Evolutionary conservation across 1,284 basidiomycete genomes (phyloP), one percentile per base, ranked within the genome.

Genomic region (Gomphus bonarii): DNA sequence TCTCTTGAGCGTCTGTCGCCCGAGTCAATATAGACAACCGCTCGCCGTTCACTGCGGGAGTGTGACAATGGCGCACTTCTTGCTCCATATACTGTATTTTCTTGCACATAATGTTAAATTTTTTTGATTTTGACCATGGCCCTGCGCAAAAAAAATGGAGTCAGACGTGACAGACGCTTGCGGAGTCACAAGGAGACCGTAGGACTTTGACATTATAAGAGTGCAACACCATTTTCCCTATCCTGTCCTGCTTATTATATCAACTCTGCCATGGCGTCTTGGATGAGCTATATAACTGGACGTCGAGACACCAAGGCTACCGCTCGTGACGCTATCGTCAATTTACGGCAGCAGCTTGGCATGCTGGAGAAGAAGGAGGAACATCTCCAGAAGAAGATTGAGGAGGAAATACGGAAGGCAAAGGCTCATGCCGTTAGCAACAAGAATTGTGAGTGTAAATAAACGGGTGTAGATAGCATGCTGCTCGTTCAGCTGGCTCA

Each of bases 281-380:
- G 93, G 70, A 88, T 94, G 84, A 86, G 83, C 67, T 93, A 86
- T 75, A 90, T 91, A 68, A 82, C 82, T 25, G 84, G 83, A 48
- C 78, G 82, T 64, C 83, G 83, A 68, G 88, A 94, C 69, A 76
- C 87, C 35, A 89, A 88, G 69, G 81, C 85, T 70, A 76, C 81
- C 36, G 84, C 91, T 36, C 79, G 91, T 64, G 88, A 93, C 68
- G 88, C 93, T 50, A 95, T 95, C 69, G 88, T 95, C 60, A 78
- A 75, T 35, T 77, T 95, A 64, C 81, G 93, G 65, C 85, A 92
- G 72, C 89, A 94, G 69, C 79, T 95, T 61, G 83, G 95, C 71
- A 89, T 97, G 84, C 85, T 99, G 64, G 94, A 98, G 80, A 99
- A 98, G 91, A 97, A 97, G 78, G 97, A 99, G 76, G 95, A 98